Conservation (phyloP, 108 stramenopile genomes). For the Pseudonitzschia pungens region DNA sequence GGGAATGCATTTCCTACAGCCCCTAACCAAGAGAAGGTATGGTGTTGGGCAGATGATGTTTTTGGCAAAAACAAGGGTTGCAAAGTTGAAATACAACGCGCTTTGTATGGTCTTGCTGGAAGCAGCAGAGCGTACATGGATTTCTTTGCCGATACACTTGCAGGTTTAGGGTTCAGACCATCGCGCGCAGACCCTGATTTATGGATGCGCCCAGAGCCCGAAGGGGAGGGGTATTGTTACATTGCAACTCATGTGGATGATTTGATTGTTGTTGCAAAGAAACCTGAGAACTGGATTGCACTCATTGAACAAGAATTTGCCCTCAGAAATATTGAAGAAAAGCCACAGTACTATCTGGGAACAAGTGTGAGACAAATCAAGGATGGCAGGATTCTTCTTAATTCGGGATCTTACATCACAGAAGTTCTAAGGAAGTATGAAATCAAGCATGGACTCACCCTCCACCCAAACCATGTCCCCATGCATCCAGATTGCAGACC, state of each 20-base stretch:
- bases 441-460: no score
- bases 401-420: no score
- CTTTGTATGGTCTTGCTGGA: conserved; percentile 43
- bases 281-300: neutral
- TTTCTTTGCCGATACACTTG: neutral
- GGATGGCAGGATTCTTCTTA: neutral
- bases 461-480: no score
- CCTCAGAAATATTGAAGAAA: neutral
- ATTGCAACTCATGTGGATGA: conserved; percentile 28
- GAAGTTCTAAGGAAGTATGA: no score
- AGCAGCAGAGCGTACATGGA: conserved; percentile 21
- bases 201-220: neutral
- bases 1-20: conserved; percentile 35
- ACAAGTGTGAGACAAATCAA: neutral
- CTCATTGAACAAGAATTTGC: neutral
- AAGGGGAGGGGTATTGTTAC: conserved; percentile 12
- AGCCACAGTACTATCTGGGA: neutral
- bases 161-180: neutral
- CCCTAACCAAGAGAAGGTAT: conserved; percentile 4
- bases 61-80: conserved; percentile 35
- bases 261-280: conserved; percentile 13
- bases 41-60: conserved; percentile 22
- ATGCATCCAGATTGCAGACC: no score
- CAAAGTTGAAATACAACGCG: conserved; percentile 28
- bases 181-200: neutral